Base-by-base conservation (phyloP, 1,284 basidiomycete species). In the Cryptococcus sp. region DNA sequence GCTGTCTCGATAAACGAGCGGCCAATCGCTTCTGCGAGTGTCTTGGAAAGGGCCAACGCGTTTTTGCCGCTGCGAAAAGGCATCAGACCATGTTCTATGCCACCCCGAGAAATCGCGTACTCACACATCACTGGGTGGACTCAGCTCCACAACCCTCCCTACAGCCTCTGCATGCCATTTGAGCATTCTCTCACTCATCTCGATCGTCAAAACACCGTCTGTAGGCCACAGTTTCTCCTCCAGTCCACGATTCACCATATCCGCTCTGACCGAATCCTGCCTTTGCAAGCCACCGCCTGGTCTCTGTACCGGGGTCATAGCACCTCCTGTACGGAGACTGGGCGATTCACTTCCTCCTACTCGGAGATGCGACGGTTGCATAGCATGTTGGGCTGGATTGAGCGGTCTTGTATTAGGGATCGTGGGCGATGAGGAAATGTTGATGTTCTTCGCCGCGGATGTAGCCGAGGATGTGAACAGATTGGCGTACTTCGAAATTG, bases 151-250 rank as follows among this genome's bases (percentile, higher is more conserved):
- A 64, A 91, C 93, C 62, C 94, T 82, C 4, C 94, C 93, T 38
- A 95, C 86, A 2, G 92, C 89, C 75, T 97, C 94, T 1, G 94
- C 93, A 77, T 98, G 94, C 92, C 93, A 96, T 73, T 87, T 91
- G 19, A 97, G 80, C 86, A 97, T 93, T 65, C 84, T 87, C 80
- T 95, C 91, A 1, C 91, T 90, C 23, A 87, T 82, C 41, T 87
- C 85, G 3, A 96, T 79, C 48, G 82, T 86, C 39, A 96, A 79
- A 41, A 85, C 69, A 5, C 93, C 93, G 70, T 97, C 93, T 61
- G 89, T 87, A 56, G 92, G 89, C 51, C 83, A 83, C 1, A 87
- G 70, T 27, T 85, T 85, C 52, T 91, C 89, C 66, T 92, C 90
- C 3, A 70, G 35, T 16, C 64, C 64, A 47, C 66, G 64, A 20